phyloP scores from a whole-genome alignment of 257 asterid species.

The Solanum arcanum region DNA sequence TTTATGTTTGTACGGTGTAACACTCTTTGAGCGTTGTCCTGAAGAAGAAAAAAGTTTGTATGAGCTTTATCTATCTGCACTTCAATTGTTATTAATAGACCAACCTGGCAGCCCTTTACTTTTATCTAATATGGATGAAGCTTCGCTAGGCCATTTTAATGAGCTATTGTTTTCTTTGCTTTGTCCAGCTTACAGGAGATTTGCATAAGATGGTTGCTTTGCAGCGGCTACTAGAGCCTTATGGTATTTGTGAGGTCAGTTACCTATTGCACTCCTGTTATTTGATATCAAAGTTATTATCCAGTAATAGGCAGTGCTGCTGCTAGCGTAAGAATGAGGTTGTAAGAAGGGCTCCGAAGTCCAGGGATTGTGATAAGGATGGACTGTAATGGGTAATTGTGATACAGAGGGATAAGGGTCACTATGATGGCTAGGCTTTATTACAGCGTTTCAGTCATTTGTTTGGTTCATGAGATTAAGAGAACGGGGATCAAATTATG shows the following conservation, averaged over 20 bases:
- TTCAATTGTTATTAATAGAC: not conserved
- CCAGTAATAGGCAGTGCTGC: not conserved
- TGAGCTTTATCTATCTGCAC: not conserved
- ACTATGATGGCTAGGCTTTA: not conserved
- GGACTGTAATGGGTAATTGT: not conserved
- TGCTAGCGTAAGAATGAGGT: not conserved
- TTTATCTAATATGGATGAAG: not conserved
- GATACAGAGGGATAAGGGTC: not conserved
- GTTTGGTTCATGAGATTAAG: not conserved
- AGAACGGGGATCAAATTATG: not conserved
- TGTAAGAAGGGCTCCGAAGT: not conserved
- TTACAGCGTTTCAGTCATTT: not conserved
- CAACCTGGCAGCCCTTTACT: not conserved
- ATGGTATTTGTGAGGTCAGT: conserved; percentile 92
- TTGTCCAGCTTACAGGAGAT: conserved; percentile 79
- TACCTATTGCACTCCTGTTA: not conserved
- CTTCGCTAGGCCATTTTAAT: not conserved
- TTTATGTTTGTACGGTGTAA: not conserved
- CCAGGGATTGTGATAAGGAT: not conserved
- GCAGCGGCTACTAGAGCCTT: conserved; percentile 89
- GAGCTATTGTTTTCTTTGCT: not conserved
- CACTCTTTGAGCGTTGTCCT: not conserved
- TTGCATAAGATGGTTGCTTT: conserved; percentile 90
- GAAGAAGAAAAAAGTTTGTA: not conserved
- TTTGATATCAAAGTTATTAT: not conserved